Conservation (phyloP, 768 basidiomycete species). For the Psilocybe cyanescens region DNA sequence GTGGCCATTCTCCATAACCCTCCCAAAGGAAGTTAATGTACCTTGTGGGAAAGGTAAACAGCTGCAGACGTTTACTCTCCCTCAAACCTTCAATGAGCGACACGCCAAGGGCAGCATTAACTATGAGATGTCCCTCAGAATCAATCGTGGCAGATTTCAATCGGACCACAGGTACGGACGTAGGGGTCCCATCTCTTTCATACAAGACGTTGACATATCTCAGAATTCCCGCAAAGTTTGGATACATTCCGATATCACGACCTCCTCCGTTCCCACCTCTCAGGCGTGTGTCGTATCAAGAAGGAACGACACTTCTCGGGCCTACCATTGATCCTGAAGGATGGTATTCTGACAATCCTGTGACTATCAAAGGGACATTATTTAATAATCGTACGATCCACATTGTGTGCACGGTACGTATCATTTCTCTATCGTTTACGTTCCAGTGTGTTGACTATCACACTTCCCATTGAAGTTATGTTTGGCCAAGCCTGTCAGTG, state of each 20-base stretch:
- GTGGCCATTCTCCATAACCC: conserved; percentile 41
- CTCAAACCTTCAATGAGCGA: conserved; percentile 44
- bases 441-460: background rate
- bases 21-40: conserved; percentile 41
- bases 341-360: conserved; percentile 36
- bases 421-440: conserved; percentile 2
- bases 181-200: background rate
- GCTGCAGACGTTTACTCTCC: conserved; percentile 31
- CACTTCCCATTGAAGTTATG: conserved; percentile 32
- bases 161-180: conserved; percentile 15
- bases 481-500: conserved; percentile 43
- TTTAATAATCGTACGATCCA: conserved; percentile 32
- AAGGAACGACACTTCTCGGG: conserved; percentile 35
- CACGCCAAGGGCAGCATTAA: conserved; percentile 39
- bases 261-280: conserved; percentile 35
- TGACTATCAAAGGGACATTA: conserved; percentile 33
- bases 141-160: conserved; percentile 14
- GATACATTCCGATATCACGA: conserved; percentile 36
- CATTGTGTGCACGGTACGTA: conserved; percentile 38
- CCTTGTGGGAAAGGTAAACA: conserved; percentile 23
- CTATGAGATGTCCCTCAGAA: conserved; percentile 39
- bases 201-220: background rate
- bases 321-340: conserved; percentile 44
- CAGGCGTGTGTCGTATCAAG: conserved; percentile 40
- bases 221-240: conserved; percentile 35